phyloP scores from a whole-genome alignment of 805 yeast genomes.

The Priceomyces carsonii region DNA sequence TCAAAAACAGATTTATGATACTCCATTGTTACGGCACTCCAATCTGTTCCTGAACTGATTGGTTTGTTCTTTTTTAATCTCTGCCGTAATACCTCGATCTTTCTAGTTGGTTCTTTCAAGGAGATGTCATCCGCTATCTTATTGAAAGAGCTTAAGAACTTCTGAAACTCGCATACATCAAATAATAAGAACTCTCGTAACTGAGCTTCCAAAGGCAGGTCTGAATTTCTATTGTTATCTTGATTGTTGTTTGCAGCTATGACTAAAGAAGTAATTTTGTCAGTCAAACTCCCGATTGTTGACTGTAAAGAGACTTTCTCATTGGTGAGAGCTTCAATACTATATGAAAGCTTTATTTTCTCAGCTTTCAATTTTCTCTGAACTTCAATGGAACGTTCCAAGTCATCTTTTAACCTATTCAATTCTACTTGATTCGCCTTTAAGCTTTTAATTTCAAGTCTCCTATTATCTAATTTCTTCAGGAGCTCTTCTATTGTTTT shows the following conservation, averaged over 20 bases:
- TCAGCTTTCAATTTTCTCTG: slow-evolving; percentile 46
- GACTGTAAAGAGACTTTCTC: slow-evolving; percentile 38
- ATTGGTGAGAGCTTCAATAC: slow-evolving; percentile 36
- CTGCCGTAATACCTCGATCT: slow-evolving; percentile 32
- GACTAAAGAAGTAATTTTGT: slow-evolving; percentile 31
- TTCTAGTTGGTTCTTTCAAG: slow-evolving; percentile 56
- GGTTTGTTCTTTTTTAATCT: slow-evolving; percentile 3
- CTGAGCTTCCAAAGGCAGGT: slow-evolving; percentile 33
- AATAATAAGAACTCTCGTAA: slow-evolving; percentile 40
- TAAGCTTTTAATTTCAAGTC: slow-evolving; percentile 13
- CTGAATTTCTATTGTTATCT: slow-evolving; percentile 5
- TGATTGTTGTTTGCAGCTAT: slow-evolving; percentile 11
- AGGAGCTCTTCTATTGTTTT: slow-evolving; percentile 22
- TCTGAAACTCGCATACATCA: slow-evolving; percentile 50
- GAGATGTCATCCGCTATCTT: slow-evolving; percentile 60
- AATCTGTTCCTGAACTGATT: slow-evolving; percentile 10
- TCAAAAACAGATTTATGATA: slow-evolving; percentile 48
- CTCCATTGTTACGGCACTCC: slow-evolving; percentile 26
- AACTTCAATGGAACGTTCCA: slow-evolving; percentile 42
- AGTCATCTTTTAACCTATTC: slow-evolving; percentile 33
- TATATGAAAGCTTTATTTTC: slow-evolving; percentile 41
- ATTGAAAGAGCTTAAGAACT: slow-evolving; percentile 50
- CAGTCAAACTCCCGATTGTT: slow-evolving; percentile 39
- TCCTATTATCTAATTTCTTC: slow-evolving; percentile 21
- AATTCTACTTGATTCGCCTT: slow-evolving; percentile 15